Base-by-base conservation (phyloP, 306 rosid genomes). In the Mimosa bimucronata region DNA sequence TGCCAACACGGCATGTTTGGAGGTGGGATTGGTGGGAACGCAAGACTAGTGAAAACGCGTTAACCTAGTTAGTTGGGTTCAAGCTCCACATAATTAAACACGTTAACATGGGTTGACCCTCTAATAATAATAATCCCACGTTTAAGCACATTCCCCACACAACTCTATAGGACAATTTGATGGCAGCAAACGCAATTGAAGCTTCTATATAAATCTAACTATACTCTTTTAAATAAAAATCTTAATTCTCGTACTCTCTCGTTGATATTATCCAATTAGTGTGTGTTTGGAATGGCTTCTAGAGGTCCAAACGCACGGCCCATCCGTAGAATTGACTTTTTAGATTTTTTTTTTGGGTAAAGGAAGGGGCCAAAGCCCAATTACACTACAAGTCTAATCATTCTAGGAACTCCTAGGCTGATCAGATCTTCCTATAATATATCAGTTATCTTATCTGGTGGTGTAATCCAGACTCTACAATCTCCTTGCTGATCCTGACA, bases 111-210 rank as follows among this genome's bases (percentile, higher is more conserved):
- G 74, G 18, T 26, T 26, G 37, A 74, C 71, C 70, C 61, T 40
- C 78, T 21, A 10, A 55, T 55, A 0, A 21, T 55, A 1, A 55
- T 50, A 52, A 37, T 2, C 15, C 66, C 78, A 74, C 81, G 88
- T 81, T 85, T 64, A 74, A 61, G 52, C 81, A 85, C 79, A 85
- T 85, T 81, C 86, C 86, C 83, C 83, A 70, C 86, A 82, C 81
- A 75, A 50, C 57, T 50, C 83, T 82, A n/a, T n/a, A 50, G 2
- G 45, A 61, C 5, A 14, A 0, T 66, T 57, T 14, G 28, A 29
- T 84, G 85, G 21, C 1, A 5, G 7, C 18, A 6, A 3, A 29
- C 21, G 19, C 30, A 62, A 28, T 14, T 29, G 37, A 1, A 15
- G 66, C 66, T 60, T 60, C 66, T 12, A 34, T 34, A 34, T 34